Percentiles rank a stretch among this genome's conserved stretches.
phyloP scores from a whole-genome alignment of 192 early-diverging fungal genomes.

The Gigaspora rosea region DNA sequence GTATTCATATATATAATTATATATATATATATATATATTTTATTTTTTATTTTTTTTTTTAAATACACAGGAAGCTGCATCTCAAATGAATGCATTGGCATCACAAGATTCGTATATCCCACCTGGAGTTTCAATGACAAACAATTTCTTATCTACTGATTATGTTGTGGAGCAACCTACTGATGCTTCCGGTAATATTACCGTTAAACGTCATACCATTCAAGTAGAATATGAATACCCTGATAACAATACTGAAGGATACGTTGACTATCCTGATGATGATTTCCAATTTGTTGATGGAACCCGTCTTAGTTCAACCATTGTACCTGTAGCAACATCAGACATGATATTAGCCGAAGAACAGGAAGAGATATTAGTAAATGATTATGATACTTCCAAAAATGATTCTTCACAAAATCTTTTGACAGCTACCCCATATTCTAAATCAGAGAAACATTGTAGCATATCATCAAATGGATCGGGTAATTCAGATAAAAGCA shows the following conservation, averaged over 20 bases:
- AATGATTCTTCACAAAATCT: background rate
- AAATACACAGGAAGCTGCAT: conserved; percentile 18
- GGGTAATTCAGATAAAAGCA: conserved; percentile 11
- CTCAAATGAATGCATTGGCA: background rate
- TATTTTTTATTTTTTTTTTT: too few relatives aligned
- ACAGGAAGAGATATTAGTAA: conserved; percentile 3
- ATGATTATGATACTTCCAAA: background rate
- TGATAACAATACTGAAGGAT: conserved; percentile 5
- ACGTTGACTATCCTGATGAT: conserved; percentile 30
- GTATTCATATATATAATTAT: background rate
- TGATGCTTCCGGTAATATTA: background rate
- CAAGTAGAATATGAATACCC: conserved; percentile 54
- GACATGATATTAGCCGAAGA: conserved; percentile 4
- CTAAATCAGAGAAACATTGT: background rate
- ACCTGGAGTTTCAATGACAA: conserved; percentile 4
- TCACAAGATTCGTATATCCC: conserved; percentile 14
- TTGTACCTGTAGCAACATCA: background rate
- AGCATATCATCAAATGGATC: background rate
- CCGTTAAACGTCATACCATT: conserved; percentile 58
- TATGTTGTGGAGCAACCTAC: background rate
- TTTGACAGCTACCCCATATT: background rate
- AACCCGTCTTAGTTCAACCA: conserved; percentile 17
- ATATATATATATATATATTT: too few relatives aligned
- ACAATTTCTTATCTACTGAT: conserved; percentile 14
- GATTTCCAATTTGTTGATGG: conserved; percentile 33